Base-by-base conservation (phyloP, 345 rosid species). In the Lagerstroemia speciosa region DNA sequence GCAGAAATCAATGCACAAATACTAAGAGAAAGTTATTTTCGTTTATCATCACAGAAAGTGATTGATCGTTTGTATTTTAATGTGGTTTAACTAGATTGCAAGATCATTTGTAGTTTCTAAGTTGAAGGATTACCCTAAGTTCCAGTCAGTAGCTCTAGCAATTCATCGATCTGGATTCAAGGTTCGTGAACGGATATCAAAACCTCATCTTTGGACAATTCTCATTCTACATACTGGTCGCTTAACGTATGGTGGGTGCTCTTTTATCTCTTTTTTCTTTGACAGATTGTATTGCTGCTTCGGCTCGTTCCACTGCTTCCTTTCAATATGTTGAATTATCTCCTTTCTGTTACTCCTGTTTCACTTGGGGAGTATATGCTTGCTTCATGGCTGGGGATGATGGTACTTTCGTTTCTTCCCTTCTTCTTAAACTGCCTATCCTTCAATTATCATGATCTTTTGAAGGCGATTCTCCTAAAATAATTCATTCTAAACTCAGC, bases 381-480 rank as follows among this genome's bases (percentile, higher is more conserved):
- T 81, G 95, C 96, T 69, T 89, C 99, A 70, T 94, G 99, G 99
- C 62, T 94, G 75, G 99, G 99, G 76, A 94, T 94, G 99, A 87
- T 91, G 99, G 98, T 94, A 88, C 71, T 43, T 67, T 50, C 48
- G n/a, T 68, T 14, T 45, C 41, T 29, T 65, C 62, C 71, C 33
- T 66, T 41, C 57, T 8, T 41, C 46, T 41, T 20, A 66, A 40
- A 32, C 43, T 46, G 16, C n/a, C 50, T 67, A 15, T n/a, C 36
- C 30, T 38, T 48, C 36, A 12, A 30, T 11, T n/a, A n/a, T 46
- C 16, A 45, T n/a, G 46, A 14, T 29, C 30, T 64, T 58, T 12
- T 58, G 63, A 58, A 26, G 12, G 5, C 34, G 12, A 53, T 53
- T 11, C 19, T 67, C 32, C 36, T 17, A 19, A 20, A 48, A 31